phyloP scores from a whole-genome alignment of 306 rosid species.

The Malus sylvestris region DNA sequence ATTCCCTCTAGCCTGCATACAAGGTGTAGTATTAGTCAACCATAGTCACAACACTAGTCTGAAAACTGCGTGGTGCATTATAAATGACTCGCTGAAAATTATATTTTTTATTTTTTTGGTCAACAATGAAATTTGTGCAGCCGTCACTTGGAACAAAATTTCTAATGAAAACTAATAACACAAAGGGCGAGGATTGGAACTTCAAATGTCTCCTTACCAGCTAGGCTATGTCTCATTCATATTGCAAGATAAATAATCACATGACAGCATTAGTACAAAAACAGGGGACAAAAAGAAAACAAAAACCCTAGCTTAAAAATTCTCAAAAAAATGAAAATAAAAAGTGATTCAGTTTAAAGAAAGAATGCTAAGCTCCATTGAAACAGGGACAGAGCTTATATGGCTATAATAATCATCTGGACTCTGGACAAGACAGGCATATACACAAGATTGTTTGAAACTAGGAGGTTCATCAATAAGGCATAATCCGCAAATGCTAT shows the following conservation, averaged over 20 bases:
- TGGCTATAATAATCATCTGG: neutral
- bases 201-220: neutral
- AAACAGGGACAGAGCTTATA: neutral
- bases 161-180: neutral
- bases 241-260: neutral
- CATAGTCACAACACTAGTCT: neutral
- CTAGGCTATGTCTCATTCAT: neutral
- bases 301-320: too few relatives aligned
- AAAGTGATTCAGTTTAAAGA: neutral
- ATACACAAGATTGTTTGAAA: neutral
- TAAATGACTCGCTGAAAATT: neutral
- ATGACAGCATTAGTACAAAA: neutral
- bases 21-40: neutral
- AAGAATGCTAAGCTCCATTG: neutral
- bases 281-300: too few relatives aligned
- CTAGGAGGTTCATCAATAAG: neutral
- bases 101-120: neutral
- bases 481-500: neutral
- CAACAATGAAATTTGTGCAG: neutral
- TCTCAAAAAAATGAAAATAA: neutral
- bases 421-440: neutral
- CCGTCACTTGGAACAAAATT: neutral
- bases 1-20: conserved; percentile 5
- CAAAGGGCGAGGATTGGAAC: neutral
- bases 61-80: neutral